phyloP scores from a whole-genome alignment of 257 asterid genomes.

The Fraxinus americana region DNA sequence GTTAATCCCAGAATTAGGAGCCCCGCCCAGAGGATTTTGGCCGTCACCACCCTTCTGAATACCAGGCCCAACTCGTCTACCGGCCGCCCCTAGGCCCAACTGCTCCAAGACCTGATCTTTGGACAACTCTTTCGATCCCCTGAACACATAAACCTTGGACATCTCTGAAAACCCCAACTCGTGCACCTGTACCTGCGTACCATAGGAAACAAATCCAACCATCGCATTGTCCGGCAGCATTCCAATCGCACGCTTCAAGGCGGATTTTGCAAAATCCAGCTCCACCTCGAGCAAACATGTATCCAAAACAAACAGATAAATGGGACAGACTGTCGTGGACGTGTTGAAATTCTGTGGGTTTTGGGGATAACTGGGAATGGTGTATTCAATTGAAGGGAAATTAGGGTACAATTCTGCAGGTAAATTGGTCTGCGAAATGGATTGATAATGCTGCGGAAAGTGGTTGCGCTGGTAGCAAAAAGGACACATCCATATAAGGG shows the following conservation, averaged over 20 bases:
- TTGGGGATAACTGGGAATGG: slow-evolving; percentile 44
- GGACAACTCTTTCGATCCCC: slow-evolving; percentile 78
- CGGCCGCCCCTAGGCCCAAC: slow-evolving; percentile 66
- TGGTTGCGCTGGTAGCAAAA: slow-evolving; percentile 85
- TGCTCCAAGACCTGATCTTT: slow-evolving; percentile 95
- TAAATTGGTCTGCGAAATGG: slow-evolving; percentile 67
- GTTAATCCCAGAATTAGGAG: too few relatives aligned
- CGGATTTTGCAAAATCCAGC: slow-evolving; percentile 78
- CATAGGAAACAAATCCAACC: slow-evolving; percentile 94
- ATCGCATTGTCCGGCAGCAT: slow-evolving; percentile 85
- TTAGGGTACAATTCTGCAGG: slow-evolving; percentile 92
- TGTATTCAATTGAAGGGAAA: slow-evolving; percentile 74
- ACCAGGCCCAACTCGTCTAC: slow-evolving; percentile 50
- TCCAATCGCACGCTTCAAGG: slow-evolving; percentile 80
- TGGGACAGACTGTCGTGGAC: slow-evolving; percentile 33
- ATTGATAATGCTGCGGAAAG: slow-evolving; percentile 69
- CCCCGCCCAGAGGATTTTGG: slow-evolving; percentile 34
- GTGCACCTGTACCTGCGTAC: slow-evolving; percentile 97
- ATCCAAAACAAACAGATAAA: slow-evolving; percentile 83
- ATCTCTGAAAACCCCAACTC: slow-evolving; percentile 90
- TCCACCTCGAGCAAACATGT: slow-evolving; percentile 97
- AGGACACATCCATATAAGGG: slow-evolving; percentile 95
- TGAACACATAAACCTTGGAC: slow-evolving; percentile 83
- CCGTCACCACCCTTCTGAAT: slow-evolving; percentile 65
- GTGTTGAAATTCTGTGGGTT: slow-evolving; percentile 56